Evolutionary conservation across 2,329 filamentous ascomycete genomes (phyloP), one percentile per base, ranked within the genome.

Genomic region (Claviceps digitariae): DNA sequence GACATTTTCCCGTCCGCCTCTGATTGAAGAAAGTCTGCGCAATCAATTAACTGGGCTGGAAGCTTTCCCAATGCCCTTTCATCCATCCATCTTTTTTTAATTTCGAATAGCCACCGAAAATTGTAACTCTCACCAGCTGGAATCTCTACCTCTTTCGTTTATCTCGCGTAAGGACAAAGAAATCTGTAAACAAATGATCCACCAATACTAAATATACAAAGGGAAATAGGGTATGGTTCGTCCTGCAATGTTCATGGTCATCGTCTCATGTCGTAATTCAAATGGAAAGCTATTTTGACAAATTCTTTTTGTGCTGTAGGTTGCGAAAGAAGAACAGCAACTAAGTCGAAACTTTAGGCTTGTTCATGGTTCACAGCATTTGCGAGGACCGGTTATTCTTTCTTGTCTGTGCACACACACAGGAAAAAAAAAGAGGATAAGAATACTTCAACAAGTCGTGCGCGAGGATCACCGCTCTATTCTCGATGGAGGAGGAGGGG

Each of bases 401-500:
- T 49, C 27, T 34, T 17, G 34, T 34, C 27, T 40, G 45, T 27
- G 41, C 40, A 21, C 13, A 36, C 12, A 36, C 34, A 17, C 13
- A 38, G 7, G 4, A 38, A 17, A 38, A 38, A 13, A 17, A 5
- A 20, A 31, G 15, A 20, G 12, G 15, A 43, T 1, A 17, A 15
- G 17, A 5, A 43, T 55, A 43, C 52, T 43, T 29, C 40, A 45
- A 41, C 17, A 25, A n/a, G n/a, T 10, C 40, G n/a, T 2, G 31
- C 13, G 34, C 29, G 31, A 29, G 4, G 27, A 54, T 65, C 59
- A 69, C 62, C 62, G 60, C 54, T 70, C 67, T 48, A 66, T 51
- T 23, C 60, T 61, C 20, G 46, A 27, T 4, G 67, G 58, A 41
- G 68, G 62, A 40, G 68, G 63, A 51, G 67, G 61, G 23, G 63